Evolutionary conservation across 441 rosid species (phyloP), one percentile per base, ranked within the genome.

Genomic region (Manihot esculenta): DNA sequence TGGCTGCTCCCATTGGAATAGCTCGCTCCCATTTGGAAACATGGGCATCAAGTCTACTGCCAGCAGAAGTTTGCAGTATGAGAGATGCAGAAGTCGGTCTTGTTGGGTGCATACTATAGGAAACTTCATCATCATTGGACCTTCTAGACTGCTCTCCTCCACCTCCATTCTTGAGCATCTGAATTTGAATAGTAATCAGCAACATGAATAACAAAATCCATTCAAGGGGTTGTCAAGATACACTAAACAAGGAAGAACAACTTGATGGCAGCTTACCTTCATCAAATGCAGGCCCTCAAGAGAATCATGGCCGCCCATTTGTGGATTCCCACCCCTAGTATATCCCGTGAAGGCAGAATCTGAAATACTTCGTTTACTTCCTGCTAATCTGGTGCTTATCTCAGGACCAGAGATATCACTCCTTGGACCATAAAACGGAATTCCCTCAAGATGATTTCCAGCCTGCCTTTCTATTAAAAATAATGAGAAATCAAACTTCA

Each of bases 311-410:
- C 79, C 33, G 4, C n/a, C 76, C 45, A 81, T 72, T 41, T 73
- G 86, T 11, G 74, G 75, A 70, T 75, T 47, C 59, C 77, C 79
- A 23, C 82, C 86, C 77, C 80, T 78, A 35, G 71, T 30, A 49
- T 84, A 78, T 15, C 78, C 80, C 1, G 64, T 71, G 69, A 90
- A 90, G 13, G 81, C 83, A 24, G 92, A 87, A 81, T 92, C 98
- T 1, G 92, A 81, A 72, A 82, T 87, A 69, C 94, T 89, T 64
- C 96, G 88, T 83, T 94, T 94, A 74, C 78, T 84, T 81, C 96
- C 94, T 0, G 78, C 71, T 63, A 87, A 66, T 73, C 91, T 80
- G 71, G 83, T 86, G 86, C 83, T 86, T 74, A 84, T 86, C 69
- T 88, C 90, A 51, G 83, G 77, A 51, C 87, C 86, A 21, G 94